These are phyloP conservation scores for Verticillium klebahnii DNA, from an alignment of 2,329 filamentous ascomycete genomes.

Conservation along the genomic window DNA sequence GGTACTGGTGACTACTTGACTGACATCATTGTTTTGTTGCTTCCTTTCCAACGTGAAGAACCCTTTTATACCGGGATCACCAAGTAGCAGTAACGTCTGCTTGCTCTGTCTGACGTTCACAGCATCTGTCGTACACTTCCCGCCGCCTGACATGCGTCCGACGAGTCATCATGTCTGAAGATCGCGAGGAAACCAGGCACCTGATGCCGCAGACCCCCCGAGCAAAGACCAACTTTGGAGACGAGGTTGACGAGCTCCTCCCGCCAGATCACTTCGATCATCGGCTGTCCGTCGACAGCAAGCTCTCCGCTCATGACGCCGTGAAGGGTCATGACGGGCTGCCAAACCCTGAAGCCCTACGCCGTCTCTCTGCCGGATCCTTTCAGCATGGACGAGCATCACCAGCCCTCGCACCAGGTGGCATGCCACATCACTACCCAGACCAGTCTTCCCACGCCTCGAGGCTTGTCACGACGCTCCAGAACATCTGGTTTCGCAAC, in stretches of 20 bases:
- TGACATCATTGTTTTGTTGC: background rate
- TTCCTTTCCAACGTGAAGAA: background rate
- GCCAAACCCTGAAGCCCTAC: constrained; percentile 24
- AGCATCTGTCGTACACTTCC: background rate
- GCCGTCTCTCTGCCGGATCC: constrained; percentile 36
- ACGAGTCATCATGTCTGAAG: constrained; percentile 13
- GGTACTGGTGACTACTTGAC: background rate
- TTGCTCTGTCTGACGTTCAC: background rate
- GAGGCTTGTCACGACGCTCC: constrained; percentile 10
- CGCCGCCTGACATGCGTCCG: background rate
- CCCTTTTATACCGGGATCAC: background rate
- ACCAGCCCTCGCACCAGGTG: constrained; percentile 17
- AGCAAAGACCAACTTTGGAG: constrained; percentile 16
- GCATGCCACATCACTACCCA: constrained; percentile 1
- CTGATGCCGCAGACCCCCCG: constrained; percentile 17
- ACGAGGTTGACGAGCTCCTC: constrained; percentile 15
- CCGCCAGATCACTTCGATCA: constrained; percentile 18
- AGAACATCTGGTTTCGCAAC: constrained; percentile 56
- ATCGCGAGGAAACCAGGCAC: constrained; percentile 5
- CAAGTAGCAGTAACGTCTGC: background rate
- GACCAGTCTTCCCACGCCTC: background rate
- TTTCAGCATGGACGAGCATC: constrained; percentile 21
- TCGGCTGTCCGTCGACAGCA: constrained; percentile 18
- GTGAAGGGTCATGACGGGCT: constrained; percentile 15
- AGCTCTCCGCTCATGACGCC: constrained; percentile 14